These are phyloP conservation scores for Coemansia sp. DNA, from an alignment of 192 early-diverging fungal species.

Conservation along the genomic window DNA sequence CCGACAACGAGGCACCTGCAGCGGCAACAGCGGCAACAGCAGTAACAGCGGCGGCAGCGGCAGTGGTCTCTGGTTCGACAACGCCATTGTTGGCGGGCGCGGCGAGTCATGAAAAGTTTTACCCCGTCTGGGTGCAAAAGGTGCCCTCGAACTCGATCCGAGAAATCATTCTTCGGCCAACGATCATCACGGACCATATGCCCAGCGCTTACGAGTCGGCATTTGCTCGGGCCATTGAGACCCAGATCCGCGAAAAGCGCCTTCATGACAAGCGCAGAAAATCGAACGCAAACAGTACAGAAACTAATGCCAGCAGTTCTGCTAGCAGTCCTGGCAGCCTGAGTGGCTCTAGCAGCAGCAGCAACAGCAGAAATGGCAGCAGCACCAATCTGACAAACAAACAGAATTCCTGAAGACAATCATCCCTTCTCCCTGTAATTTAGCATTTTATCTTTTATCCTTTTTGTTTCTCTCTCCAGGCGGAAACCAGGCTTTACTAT, in stretches of 20 bases:
- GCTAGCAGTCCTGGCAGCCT: constrained; percentile 8
- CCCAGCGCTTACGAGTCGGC: constrained; percentile 52
- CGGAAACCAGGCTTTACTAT: too few species aligned
- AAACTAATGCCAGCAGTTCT: not conserved
- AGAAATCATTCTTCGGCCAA: constrained; percentile 47
- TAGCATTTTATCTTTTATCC: too few species aligned
- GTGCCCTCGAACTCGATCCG: constrained; percentile 34
- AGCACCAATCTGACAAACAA: not conserved
- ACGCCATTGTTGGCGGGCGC: not conserved
- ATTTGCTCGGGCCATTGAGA: constrained; percentile 46
- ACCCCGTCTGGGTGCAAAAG: constrained; percentile 43
- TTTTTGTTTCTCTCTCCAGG: not conserved
- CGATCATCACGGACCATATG: constrained; percentile 51
- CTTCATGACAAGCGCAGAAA: constrained; percentile 25
- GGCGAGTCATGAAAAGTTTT: constrained; percentile 25
- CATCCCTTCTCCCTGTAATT: not conserved
- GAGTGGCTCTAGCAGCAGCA: too few species aligned
- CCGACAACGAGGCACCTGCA: too few species aligned
- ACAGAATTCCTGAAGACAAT: not conserved
- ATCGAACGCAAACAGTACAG: not conserved
- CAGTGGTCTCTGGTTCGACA: not conserved
- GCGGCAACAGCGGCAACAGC: not conserved
- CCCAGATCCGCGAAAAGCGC: constrained; percentile 47
- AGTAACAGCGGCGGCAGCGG: not conserved
- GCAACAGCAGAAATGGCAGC: too few species aligned